Evolutionary conservation across 768 basidiomycete species (phyloP).

Genomic region (Kwoniella dejecticola): DNA sequence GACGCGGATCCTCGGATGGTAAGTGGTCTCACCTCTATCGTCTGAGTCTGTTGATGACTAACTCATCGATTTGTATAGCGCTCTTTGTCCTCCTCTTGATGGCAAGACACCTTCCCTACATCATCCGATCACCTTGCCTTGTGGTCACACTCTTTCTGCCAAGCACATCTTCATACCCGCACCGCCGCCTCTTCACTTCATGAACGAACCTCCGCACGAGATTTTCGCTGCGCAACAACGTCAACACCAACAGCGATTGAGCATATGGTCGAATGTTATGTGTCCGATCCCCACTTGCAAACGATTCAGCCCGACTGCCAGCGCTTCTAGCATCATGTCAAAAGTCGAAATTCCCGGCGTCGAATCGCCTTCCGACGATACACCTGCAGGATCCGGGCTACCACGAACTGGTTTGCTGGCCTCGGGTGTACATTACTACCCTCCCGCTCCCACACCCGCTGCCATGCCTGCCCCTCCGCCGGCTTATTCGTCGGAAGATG

Average conservation of each 20-base stretch:
- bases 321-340: conserved; percentile 1
- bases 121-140: conserved; percentile 66
- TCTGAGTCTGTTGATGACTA: not conserved
- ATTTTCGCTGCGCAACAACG: conserved; percentile 56
- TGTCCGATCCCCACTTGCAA: conserved; percentile 53
- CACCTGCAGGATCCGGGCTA: not conserved
- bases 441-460: conserved; percentile 24
- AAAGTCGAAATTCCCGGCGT: conserved; percentile 5
- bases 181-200: conserved; percentile 55
- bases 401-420: conserved; percentile 18
- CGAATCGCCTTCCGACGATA: not conserved
- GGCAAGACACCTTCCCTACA: conserved; percentile 53
- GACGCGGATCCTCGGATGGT: conserved; percentile 42
- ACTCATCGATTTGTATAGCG: too few species aligned
- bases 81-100: conserved; percentile 42
- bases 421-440: conserved; percentile 45
- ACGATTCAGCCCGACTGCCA: conserved; percentile 38
- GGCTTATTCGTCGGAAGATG: conserved; percentile 30
- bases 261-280: conserved; percentile 45
- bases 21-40: conserved; percentile 14
- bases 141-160: conserved; percentile 80
- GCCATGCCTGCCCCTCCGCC: conserved; percentile 21
- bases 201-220: conserved; percentile 57
- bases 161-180: conserved; percentile 58
- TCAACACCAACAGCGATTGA: conserved; percentile 44